phyloP scores from a whole-genome alignment of 1,284 basidiomycete genomes.

The Boletus hoseneyae region DNA sequence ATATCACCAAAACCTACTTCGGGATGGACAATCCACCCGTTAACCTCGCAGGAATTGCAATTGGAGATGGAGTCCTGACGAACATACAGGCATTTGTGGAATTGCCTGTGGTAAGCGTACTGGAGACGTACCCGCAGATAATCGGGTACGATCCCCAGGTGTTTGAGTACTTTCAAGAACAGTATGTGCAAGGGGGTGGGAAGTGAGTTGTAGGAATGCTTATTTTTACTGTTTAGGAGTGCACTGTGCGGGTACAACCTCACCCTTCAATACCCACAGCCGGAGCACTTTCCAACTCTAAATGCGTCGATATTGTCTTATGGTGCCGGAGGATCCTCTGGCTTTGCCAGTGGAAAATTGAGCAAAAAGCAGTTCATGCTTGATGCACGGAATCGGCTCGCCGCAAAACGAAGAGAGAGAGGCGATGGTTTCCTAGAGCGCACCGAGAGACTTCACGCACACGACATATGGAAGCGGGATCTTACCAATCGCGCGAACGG shows the following conservation, averaged over 20 bases:
- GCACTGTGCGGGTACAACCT: slow-evolving; percentile 64
- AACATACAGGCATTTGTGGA: slow-evolving; percentile 45
- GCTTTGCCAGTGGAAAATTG: slow-evolving; percentile 1
- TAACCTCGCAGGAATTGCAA: slow-evolving; percentile 58
- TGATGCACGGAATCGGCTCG: slow-evolving; percentile 14
- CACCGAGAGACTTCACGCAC: slow-evolving; percentile 14
- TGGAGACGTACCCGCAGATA: slow-evolving; percentile 53
- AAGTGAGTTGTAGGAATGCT: background rate
- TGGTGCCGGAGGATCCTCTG: slow-evolving; percentile 6
- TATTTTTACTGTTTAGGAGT: slow-evolving; percentile 37
- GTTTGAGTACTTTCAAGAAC: slow-evolving; percentile 62
- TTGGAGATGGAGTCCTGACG: slow-evolving; percentile 61
- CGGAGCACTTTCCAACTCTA: slow-evolving; percentile 49
- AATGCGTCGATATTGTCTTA: slow-evolving; percentile 29
- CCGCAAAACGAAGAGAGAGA: background rate
- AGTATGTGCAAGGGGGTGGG: slow-evolving; percentile 36
- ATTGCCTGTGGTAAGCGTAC: slow-evolving; percentile 51
- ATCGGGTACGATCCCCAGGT: slow-evolving; percentile 50
- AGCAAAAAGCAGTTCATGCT: slow-evolving; percentile 12
- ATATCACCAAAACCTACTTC: slow-evolving; percentile 68
- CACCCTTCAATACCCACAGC: slow-evolving; percentile 70
- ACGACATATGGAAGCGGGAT: slow-evolving; percentile 44
- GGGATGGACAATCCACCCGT: slow-evolving; percentile 57
- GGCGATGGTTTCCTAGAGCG: background rate
- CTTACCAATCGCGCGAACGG: slow-evolving; percentile 44